A percentile compares a stretch with the other conserved stretches of the same genome.
Conservation (phyloP, 768 basidiomycete species). For the Lyophyllum semitale region DNA sequence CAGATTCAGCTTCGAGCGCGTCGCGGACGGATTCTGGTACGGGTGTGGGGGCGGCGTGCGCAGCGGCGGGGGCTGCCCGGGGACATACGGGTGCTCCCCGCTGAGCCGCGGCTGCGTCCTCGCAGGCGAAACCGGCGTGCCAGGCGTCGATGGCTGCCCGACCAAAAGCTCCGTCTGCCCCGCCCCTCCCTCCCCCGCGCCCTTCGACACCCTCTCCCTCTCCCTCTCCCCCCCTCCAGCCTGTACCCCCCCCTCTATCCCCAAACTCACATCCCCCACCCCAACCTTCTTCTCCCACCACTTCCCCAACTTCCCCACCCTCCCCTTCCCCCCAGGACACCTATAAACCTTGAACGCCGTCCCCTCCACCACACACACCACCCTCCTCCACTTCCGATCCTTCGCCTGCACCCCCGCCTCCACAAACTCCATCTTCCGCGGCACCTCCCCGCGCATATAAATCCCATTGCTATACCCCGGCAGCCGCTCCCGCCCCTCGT, state of each 20-base stretch:
- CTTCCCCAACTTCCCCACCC: conserved; percentile 57
- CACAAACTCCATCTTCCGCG: conserved; percentile 91
- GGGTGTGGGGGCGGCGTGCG: conserved; percentile 14
- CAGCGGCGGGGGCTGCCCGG: conserved; percentile 12
- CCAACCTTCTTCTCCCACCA: conserved; percentile 84
- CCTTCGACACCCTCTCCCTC: conserved; percentile 19
- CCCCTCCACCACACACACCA: conserved; percentile 88
- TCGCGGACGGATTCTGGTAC: conserved; percentile 15
- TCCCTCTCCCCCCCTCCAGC: conserved; percentile 22
- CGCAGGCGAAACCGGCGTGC: conserved; percentile 15
- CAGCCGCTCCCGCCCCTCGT: conserved; percentile 81
- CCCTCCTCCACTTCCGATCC: conserved; percentile 90
- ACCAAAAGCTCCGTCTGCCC: conserved; percentile 20
- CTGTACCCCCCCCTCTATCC: conserved; percentile 24
- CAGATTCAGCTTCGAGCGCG: conserved; percentile 43
- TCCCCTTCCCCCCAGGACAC: conserved; percentile 41
- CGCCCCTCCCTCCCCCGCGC: conserved; percentile 20
- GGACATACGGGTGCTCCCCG: conserved; percentile 16
- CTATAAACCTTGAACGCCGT: conserved; percentile 84
- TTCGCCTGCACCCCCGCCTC: conserved; percentile 83
- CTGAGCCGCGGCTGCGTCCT: conserved; percentile 14
- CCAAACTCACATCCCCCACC: conserved; percentile 56
- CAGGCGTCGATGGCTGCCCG: conserved; percentile 11
- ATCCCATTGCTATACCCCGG: conserved; percentile 83
- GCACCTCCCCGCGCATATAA: conserved; percentile 78